Conservation (phyloP, 169 alveolate species). For the Theileria equi region DNA sequence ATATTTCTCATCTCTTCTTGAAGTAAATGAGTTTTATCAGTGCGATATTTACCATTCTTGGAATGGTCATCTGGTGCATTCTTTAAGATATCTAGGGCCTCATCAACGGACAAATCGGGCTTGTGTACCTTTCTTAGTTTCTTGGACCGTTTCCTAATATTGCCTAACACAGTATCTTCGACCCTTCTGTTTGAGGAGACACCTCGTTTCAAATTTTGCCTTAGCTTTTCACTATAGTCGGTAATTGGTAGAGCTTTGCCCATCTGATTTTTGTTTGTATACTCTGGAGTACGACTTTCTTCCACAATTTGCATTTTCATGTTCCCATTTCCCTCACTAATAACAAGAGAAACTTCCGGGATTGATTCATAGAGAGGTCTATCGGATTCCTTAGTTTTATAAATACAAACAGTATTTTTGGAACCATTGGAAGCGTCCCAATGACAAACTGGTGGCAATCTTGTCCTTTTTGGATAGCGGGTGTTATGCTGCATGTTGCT, state of each 20-base stretch:
- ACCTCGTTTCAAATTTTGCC: neutral
- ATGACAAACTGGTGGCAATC: constrained; percentile 56
- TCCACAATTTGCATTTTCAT: constrained; percentile 40
- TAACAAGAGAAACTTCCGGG: constrained; percentile 52
- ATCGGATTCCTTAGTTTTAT: neutral
- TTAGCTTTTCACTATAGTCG: neutral
- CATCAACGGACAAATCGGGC: constrained; percentile 37
- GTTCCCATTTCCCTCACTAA: constrained; percentile 40
- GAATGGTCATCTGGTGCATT: neutral
- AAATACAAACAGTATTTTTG: neutral
- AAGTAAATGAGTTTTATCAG: neutral
- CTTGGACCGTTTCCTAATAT: neutral
- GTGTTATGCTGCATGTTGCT: constrained; percentile 14
- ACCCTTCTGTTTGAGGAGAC: neutral
- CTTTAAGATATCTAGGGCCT: constrained; percentile 51
- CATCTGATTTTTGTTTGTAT: constrained; percentile 3
- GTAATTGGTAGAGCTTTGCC: neutral
- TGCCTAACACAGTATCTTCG: neutral
- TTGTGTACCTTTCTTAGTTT: neutral
- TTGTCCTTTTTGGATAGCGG: constrained; percentile 42
- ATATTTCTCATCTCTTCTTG: neutral
- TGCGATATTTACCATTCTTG: neutral
- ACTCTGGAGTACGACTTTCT: neutral
- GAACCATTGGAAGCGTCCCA: no score
- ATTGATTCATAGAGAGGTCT: neutral